Conservation (phyloP, 768 basidiomycete species). For the Ramaria rubella region DNA sequence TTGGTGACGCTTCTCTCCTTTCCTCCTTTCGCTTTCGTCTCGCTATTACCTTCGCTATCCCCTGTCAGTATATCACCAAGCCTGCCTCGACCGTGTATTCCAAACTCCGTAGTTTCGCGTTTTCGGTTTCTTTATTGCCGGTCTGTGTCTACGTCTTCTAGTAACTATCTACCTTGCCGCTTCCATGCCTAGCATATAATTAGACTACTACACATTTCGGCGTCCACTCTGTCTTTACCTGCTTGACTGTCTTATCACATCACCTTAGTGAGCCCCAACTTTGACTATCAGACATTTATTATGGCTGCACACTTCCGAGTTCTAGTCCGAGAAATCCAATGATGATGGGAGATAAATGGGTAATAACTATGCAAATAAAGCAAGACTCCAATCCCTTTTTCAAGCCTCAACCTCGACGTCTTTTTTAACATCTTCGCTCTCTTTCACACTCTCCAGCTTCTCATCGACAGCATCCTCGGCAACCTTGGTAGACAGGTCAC, state of each 20-base stretch:
- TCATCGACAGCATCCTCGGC: slow-evolving; percentile 36
- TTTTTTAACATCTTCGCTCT: slow-evolving; percentile 24
- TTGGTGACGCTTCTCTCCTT: background rate
- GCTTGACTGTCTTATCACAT: background rate
- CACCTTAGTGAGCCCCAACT: too few species aligned
- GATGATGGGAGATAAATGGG: background rate
- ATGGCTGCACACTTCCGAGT: too few species aligned
- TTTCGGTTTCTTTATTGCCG: slow-evolving; percentile 1
- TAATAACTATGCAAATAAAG: slow-evolving; percentile 2
- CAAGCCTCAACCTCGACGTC: slow-evolving; percentile 12
- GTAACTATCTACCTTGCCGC: background rate
- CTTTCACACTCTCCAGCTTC: slow-evolving; percentile 37
- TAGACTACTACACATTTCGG: background rate
- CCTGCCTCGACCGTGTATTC: slow-evolving; percentile 1
- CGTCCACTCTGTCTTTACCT: background rate
- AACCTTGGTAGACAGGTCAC: slow-evolving; percentile 26
- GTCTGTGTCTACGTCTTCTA: background rate
- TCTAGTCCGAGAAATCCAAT: background rate
- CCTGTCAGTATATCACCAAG: slow-evolving; percentile 7
- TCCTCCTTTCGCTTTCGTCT: slow-evolving; percentile 3
- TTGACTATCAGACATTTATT: too few species aligned
- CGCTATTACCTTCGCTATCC: background rate
- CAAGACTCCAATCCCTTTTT: background rate
- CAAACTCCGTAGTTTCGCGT: background rate
- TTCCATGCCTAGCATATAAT: background rate